Evolutionary conservation across 257 asterid genomes (phyloP).

Genomic region (Solanum medicagineum): DNA sequence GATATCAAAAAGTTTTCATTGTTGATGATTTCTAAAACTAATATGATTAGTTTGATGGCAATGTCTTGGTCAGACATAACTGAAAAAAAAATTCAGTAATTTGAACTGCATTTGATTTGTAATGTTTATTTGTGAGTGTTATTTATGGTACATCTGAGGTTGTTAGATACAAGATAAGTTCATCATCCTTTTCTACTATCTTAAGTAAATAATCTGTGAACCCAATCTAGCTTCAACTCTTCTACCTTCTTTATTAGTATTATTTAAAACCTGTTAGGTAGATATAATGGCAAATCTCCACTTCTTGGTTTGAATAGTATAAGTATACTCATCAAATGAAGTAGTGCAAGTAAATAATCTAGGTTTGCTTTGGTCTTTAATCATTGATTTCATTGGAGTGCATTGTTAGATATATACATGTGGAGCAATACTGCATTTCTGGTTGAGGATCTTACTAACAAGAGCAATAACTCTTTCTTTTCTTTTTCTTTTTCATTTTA

Average conservation of each 20-base stretch:
- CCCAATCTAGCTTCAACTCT: background rate
- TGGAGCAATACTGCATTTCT: background rate
- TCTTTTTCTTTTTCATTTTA: background rate
- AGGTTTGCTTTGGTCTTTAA: background rate
- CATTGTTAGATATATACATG: background rate
- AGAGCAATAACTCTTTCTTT: background rate
- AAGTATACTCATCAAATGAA: background rate
- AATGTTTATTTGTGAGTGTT: slow-evolving; percentile 29
- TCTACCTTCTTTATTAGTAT: background rate
- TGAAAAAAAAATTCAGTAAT: background rate
- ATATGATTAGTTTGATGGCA: background rate
- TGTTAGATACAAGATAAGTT: slow-evolving; percentile 41
- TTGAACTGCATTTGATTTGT: background rate
- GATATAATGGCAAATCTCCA: background rate
- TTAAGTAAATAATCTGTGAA: background rate
- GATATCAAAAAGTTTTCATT: background rate
- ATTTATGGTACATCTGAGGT: slow-evolving; percentile 70
- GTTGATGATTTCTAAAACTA: background rate
- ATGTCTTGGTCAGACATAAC: background rate
- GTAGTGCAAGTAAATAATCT: background rate
- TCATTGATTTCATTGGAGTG: background rate
- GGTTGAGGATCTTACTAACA: background rate
- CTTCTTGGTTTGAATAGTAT: background rate
- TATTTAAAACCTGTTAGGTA: background rate
- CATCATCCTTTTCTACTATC: background rate